Evolutionary conservation across 371 early-diverging fungal genomes (phyloP).

Genomic region (Choanephora cucurbitarum): DNA sequence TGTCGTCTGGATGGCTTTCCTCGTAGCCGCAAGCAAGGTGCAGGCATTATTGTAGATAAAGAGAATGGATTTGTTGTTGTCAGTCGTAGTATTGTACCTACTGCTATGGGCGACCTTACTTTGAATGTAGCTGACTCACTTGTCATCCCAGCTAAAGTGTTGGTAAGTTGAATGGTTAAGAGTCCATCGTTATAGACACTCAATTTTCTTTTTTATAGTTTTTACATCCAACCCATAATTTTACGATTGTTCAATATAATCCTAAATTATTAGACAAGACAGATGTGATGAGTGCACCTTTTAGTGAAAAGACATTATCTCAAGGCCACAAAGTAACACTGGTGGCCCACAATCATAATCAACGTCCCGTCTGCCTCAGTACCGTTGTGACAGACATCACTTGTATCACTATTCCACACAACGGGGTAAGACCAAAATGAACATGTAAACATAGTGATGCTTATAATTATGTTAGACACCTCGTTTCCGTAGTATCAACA

Average conservation of each 20-base stretch:
- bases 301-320: slow-evolving; percentile 58
- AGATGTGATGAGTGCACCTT: slow-evolving; percentile 63
- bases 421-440: too few relatives aligned
- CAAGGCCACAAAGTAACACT: slow-evolving; percentile 69
- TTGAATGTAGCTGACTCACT: slow-evolving; percentile 80
- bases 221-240: slow-evolving; percentile 86
- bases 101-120: slow-evolving; percentile 70
- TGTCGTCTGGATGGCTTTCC: slow-evolving; percentile 71
- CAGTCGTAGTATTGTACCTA: slow-evolving; percentile 73
- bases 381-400: slow-evolving; percentile 82
- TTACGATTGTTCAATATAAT: slow-evolving; percentile 76
- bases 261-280: slow-evolving; percentile 74
- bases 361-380: slow-evolving; percentile 70
- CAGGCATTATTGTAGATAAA: slow-evolving; percentile 76
- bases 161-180: too few relatives aligned
- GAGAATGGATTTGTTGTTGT: slow-evolving; percentile 71
- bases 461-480: slow-evolving; percentile 80
- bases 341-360: slow-evolving; percentile 81
- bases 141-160: slow-evolving; percentile 75
- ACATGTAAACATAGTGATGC: too few relatives aligned
- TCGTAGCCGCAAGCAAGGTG: slow-evolving; percentile 65
- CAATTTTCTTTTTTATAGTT: slow-evolving; percentile 33
- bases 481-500: slow-evolving; percentile 76
- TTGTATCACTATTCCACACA: slow-evolving; percentile 78
- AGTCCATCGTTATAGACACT: too few relatives aligned